Conservation (phyloP, 805 yeast genomes). For the Starmerella stigmatis region DNA sequence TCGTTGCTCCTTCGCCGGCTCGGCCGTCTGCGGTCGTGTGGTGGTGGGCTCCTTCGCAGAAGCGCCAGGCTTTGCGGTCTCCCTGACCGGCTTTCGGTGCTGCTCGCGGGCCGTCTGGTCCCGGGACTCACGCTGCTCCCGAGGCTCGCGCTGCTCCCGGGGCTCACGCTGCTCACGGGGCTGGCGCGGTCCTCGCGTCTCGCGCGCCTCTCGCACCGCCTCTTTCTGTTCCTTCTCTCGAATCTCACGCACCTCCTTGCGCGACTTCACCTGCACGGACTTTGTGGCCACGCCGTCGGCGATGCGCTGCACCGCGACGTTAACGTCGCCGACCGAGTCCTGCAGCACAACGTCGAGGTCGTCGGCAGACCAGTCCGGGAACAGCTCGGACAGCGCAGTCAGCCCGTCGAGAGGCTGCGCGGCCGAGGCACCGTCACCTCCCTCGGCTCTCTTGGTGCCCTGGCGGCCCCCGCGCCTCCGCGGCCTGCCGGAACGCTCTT, state of each 20-base stretch:
- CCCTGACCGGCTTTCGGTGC: neutral
- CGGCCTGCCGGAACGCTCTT: slow-evolving; percentile 12
- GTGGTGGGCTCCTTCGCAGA: neutral
- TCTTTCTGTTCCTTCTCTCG: slow-evolving; percentile 32
- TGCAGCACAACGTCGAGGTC: slow-evolving; percentile 66
- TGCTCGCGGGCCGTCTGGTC: neutral
- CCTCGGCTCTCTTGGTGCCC: slow-evolving; percentile 7
- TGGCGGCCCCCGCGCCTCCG: slow-evolving; percentile 9
- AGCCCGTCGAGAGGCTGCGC: slow-evolving; percentile 6
- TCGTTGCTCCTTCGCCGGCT: slow-evolving; percentile 4
- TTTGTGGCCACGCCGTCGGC: slow-evolving; percentile 80
- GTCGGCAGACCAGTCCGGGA: slow-evolving; percentile 88
- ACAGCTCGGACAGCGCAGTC: slow-evolving; percentile 63
- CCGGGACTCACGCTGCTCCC: neutral
- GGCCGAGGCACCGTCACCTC: slow-evolving; percentile 7
- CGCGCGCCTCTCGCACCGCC: slow-evolving; percentile 1
- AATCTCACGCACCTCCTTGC: slow-evolving; percentile 38
- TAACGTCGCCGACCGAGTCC: slow-evolving; percentile 65
- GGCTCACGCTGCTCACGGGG: neutral
- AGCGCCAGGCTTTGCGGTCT: neutral
- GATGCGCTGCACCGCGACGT: slow-evolving; percentile 73
- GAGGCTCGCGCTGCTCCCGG: neutral
- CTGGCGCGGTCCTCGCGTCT: neutral
- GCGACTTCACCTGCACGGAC: slow-evolving; percentile 73
- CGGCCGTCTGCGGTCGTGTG: neutral